A percentile compares a stretch with the other conserved stretches of the same genome.
Conservation (phyloP, 1,139 yeast species). For the Eremothecium sinecaudum region DNA sequence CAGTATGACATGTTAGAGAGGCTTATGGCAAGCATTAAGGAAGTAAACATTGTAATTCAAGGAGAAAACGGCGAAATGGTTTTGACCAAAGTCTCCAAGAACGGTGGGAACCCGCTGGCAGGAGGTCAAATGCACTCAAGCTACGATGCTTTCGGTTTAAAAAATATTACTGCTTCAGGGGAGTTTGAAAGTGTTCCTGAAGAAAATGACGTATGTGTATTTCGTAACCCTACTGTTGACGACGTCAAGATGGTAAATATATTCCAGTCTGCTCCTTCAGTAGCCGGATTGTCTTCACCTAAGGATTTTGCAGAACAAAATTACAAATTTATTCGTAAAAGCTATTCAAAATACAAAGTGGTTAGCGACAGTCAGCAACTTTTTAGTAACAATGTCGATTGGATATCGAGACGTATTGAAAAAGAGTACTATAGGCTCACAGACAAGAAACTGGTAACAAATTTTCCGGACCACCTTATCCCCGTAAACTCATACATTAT, state of each 20-base stretch:
- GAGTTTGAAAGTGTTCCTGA: neutral
- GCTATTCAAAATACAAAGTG: constrained; percentile 15
- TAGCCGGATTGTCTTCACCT: neutral
- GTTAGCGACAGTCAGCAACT: constrained; percentile 21
- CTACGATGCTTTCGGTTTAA: neutral
- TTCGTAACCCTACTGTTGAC: no score
- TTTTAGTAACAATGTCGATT: constrained; percentile 17
- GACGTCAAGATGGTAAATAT: no score
- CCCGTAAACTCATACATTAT: no score
- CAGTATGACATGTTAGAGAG: no score
- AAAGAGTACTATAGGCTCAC: no score
- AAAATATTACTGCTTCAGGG: neutral
- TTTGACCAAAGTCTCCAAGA: neutral
- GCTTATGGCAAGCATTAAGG: no score
- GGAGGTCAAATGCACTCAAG: neutral
- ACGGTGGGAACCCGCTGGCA: neutral
- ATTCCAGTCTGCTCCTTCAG: neutral
- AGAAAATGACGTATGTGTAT: no score
- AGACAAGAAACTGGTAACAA: no score
- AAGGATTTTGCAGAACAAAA: neutral
- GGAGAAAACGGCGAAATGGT: neutral
- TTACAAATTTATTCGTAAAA: neutral
- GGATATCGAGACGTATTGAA: no score
- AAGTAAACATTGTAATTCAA: neutral
- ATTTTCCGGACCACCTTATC: no score